Base-by-base conservation (phyloP, 2,329 filamentous ascomycete genomes). In the Aspergillus flavus region DNA sequence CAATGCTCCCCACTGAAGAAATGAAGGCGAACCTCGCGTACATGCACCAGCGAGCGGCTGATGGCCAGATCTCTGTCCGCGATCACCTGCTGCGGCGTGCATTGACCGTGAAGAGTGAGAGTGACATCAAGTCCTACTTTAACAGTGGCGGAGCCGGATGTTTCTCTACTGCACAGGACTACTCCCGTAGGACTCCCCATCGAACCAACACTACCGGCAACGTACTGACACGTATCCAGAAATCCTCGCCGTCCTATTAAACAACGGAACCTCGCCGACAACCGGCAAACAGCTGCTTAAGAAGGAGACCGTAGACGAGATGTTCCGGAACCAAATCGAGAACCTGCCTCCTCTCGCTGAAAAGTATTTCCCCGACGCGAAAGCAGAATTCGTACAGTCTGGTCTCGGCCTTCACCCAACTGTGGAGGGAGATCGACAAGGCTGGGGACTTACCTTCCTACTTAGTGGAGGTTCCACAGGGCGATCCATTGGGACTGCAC, bases 281-380 rank as follows among this genome's bases (percentile, higher is more conserved):
- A 91, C 87, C 0, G 83, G 84, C 1, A 72, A 74, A 0, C 79
- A 81, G 57, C 83, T 92, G 36, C 79, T 92, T 7, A 77, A 80
- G 23, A 79, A 82, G 19, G 78, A 82, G 34, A 90, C 87, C 0
- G 84, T 92, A 0, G 81, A 88, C 10, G 75, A 84, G 41, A 89
- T 91, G 86, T 91, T 88, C 74, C 80, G 79, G 61, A 91, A 91
- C 71, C 87, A 88, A 66, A 83, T 89, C 58, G 81, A 84, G 0
- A 63, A 83, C 0, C 81, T 84, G 52, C 86, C 86, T 0, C 70
- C 87, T 64, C 87, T 86, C 61, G 79, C 80, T 1, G 79, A 84
- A 1, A 76, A 80, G 62, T 68, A 70, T 2, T 77, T 86, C 2
- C 73, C 81, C 1, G 50, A 21, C 28, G 50, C 28, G 30, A 53